Evolutionary conservation across 495 filamentous ascomycete genomes (phyloP).

Genomic region (Hypoxylon rickii): DNA sequence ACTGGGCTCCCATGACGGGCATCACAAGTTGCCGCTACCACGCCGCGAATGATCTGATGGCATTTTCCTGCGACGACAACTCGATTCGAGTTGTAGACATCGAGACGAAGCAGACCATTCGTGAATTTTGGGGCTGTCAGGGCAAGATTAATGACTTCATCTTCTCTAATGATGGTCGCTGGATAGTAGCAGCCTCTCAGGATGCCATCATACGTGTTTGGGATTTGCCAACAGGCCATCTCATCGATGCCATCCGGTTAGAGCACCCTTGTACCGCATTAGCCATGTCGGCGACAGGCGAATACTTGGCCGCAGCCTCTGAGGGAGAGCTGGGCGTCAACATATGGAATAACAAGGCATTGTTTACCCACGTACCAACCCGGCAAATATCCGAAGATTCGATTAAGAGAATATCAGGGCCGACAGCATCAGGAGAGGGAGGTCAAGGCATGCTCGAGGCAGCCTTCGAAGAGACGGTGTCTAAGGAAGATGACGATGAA

Average conservation of each 20-base stretch:
- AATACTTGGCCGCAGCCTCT: slow-evolving; percentile 88
- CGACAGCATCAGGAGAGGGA: slow-evolving; percentile 82
- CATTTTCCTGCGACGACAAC: slow-evolving; percentile 85
- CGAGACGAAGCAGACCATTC: slow-evolving; percentile 84
- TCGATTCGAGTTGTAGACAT: slow-evolving; percentile 88
- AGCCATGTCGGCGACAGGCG: slow-evolving; percentile 85
- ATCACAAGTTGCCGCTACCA: slow-evolving; percentile 80
- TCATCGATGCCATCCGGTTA: slow-evolving; percentile 85
- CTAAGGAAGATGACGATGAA: slow-evolving; percentile 52
- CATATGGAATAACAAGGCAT: slow-evolving; percentile 89
- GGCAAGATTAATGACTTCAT: slow-evolving; percentile 81
- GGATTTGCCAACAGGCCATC: slow-evolving; percentile 93
- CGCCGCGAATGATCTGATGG: slow-evolving; percentile 80
- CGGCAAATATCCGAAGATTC: slow-evolving; percentile 76
- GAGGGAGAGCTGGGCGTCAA: slow-evolving; percentile 84
- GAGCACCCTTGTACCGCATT: slow-evolving; percentile 77
- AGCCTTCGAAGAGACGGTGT: slow-evolving; percentile 61
- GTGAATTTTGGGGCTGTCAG: slow-evolving; percentile 90
- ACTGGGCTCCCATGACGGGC: slow-evolving; percentile 82
- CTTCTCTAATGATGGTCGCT: slow-evolving; percentile 91
- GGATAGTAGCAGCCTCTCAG: slow-evolving; percentile 87
- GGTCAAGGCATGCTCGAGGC: slow-evolving; percentile 68
- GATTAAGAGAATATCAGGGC: slow-evolving; percentile 63
- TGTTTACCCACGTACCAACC: slow-evolving; percentile 87
- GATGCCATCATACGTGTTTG: slow-evolving; percentile 85